Base-by-base conservation (phyloP, 768 basidiomycete genomes). In the Leccinum pellstonianum region DNA sequence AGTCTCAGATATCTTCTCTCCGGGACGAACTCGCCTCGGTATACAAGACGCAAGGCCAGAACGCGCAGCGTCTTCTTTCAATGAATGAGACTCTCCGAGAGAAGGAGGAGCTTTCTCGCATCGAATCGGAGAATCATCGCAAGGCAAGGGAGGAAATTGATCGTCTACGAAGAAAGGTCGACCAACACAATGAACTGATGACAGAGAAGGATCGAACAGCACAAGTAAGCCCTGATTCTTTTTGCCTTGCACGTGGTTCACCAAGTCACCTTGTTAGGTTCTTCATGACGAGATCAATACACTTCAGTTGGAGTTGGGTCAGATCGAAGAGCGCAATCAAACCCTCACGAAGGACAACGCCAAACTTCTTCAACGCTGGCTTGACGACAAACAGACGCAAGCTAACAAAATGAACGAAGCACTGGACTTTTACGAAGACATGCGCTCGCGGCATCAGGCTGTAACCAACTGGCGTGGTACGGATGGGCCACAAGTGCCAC, bases 51-150 rank as follows among this genome's bases (percentile, higher is more conserved):
- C 95, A 98, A 63, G 91, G 93, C 4, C 93, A 96, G 76, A 96
- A 97, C 73, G 91, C 95, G 1, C 95, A 97, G 72, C 84, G 94
- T 41, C 83, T 96, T 8, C 80, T 99, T 14, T 83, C 90, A 4
- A 93, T 99, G 88, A 95, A 93, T 61, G 97, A 99, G 74, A 93
- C 93, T 1, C 80, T 98, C 8, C 86, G 94, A 53, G 95, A 95
- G 73, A 90, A 94, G 74, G 95, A 98, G 69, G 95, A 98, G 64
- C 72, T 89, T 35, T 85, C 90, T 4, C 83, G 94, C 60, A 81
- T 90, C 43, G 88, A 95, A 61, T 81, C 88, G 2, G 95, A 97
- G 70, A 86, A 83, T 65, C 77, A 95, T 27, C 79, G 94, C 60
- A 89, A 88, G 66, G 73, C 87, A 14, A 81, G 84, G 61, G 92